Percentiles rank a stretch among this genome's conserved stretches.
Conservation (phyloP, 805 yeast species). For the Candida lessepsii region DNA sequence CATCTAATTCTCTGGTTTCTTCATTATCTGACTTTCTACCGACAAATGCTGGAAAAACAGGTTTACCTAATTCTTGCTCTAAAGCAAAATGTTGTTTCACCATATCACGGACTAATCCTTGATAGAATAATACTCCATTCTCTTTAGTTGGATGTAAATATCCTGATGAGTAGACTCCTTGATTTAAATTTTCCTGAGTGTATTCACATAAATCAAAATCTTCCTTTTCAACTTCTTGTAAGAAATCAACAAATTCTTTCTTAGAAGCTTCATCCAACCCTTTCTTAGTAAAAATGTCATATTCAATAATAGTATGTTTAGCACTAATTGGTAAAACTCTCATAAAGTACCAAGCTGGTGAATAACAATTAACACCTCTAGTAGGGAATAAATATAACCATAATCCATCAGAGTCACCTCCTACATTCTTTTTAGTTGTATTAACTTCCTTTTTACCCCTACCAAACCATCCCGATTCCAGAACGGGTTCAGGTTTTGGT, state of each 20-base stretch:
- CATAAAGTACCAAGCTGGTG: constrained; percentile 66
- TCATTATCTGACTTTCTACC: constrained; percentile 41
- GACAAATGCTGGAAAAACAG: constrained; percentile 52
- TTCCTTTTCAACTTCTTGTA: constrained; percentile 54
- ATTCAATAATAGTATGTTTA: constrained; percentile 54
- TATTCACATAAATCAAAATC: constrained; percentile 58
- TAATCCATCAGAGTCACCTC: constrained; percentile 61
- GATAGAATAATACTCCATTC: constrained; percentile 57
- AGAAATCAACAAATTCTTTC: constrained; percentile 62
- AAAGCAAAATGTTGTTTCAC: constrained; percentile 50
- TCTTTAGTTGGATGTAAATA: constrained; percentile 59
- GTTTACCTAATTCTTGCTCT: constrained; percentile 46
- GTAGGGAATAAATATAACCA: constrained; percentile 64
- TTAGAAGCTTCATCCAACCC: constrained; percentile 52
- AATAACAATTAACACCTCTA: constrained; percentile 61
- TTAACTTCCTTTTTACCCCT: constrained; percentile 34
- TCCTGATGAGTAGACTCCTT: constrained; percentile 59
- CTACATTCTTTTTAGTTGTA: constrained; percentile 44
- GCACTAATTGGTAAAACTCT: constrained; percentile 57
- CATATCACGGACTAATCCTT: constrained; percentile 54
- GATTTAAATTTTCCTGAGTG: constrained; percentile 61
- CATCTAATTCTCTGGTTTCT: constrained; percentile 48
- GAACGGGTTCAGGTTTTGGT: constrained; percentile 20
- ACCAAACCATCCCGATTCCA: constrained; percentile 51
- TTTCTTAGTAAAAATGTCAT: constrained; percentile 60